phyloP scores from a whole-genome alignment of 768 basidiomycete genomes.

The Lepiota venenata region DNA sequence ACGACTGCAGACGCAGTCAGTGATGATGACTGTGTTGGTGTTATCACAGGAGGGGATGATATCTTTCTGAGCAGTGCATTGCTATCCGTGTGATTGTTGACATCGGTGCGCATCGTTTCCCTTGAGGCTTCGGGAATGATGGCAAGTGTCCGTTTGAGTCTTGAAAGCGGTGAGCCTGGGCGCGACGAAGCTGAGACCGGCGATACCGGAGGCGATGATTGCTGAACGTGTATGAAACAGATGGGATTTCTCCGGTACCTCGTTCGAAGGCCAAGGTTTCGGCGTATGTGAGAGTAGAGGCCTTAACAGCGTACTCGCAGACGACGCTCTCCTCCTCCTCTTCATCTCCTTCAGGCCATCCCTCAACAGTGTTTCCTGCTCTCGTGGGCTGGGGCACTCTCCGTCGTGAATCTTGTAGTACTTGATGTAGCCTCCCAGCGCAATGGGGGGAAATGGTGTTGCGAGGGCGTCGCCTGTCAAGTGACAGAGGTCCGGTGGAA shows the following conservation, averaged over 20 bases:
- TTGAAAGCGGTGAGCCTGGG: slow-evolving; percentile 18
- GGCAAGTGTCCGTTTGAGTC: slow-evolving; percentile 15
- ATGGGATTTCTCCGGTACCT: slow-evolving; percentile 15
- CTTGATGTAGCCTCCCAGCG: slow-evolving; percentile 37
- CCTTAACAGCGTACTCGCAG: not conserved
- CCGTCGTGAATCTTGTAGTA: slow-evolving; percentile 29
- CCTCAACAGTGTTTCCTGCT: slow-evolving; percentile 6
- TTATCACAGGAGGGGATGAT: slow-evolving; percentile 2
- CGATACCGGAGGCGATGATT: slow-evolving; percentile 9
- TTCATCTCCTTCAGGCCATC: slow-evolving; percentile 4
- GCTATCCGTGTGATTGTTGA: not conserved
- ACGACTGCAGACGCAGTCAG: not conserved
- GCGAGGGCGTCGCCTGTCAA: slow-evolving; percentile 10
- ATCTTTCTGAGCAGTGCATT: slow-evolving; percentile 7
- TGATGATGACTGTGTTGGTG: not conserved
- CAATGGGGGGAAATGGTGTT: slow-evolving; percentile 36
- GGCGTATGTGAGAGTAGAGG: slow-evolving; percentile 7
- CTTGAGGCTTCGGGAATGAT: slow-evolving; percentile 24
- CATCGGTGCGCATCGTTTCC: slow-evolving; percentile 17
- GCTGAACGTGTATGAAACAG: slow-evolving; percentile 19
- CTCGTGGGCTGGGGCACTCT: not conserved
- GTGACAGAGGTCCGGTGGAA: slow-evolving; percentile 9
- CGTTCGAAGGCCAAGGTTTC: slow-evolving; percentile 13
- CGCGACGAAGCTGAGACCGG: slow-evolving; percentile 3
- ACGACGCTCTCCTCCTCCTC: slow-evolving; percentile 1